Evolutionary conservation across 495 filamentous ascomycete genomes (phyloP).

Genomic region (Hyaloscypha variabilis): DNA sequence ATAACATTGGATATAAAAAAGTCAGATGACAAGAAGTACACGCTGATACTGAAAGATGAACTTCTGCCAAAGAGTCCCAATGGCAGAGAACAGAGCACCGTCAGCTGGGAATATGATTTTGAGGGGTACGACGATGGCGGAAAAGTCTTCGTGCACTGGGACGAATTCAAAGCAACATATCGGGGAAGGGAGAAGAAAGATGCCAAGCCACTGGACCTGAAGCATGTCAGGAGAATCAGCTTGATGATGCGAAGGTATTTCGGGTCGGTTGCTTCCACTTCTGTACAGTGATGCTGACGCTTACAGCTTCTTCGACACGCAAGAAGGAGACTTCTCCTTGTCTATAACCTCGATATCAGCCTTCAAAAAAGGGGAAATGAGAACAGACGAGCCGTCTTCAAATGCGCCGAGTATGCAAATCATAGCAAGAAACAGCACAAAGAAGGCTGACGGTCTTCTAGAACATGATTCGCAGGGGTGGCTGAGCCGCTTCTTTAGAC

Average conservation of each 20-base stretch:
- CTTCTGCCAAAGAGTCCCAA: slow-evolving; percentile 55
- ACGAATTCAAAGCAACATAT: slow-evolving; percentile 69
- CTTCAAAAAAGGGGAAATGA: slow-evolving; percentile 25
- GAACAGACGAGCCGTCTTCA: background rate
- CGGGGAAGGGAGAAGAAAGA: slow-evolving; percentile 65
- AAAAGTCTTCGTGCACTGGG: slow-evolving; percentile 57
- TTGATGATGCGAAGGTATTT: slow-evolving; percentile 79
- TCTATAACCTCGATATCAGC: slow-evolving; percentile 55
- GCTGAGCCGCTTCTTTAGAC: slow-evolving; percentile 19
- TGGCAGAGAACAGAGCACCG: slow-evolving; percentile 62
- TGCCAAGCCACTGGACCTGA: slow-evolving; percentile 54
- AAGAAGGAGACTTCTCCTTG: slow-evolving; percentile 69
- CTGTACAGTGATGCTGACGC: slow-evolving; percentile 11
- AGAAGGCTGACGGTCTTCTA: background rate
- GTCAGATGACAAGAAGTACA: slow-evolving; percentile 61
- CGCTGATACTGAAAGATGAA: slow-evolving; percentile 72
- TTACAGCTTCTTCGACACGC: slow-evolving; percentile 72
- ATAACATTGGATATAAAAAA: slow-evolving; percentile 38
- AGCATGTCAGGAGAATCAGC: slow-evolving; percentile 63
- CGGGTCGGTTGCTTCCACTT: background rate
- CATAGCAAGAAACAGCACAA: background rate
- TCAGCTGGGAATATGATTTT: slow-evolving; percentile 62
- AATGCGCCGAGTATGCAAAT: background rate
- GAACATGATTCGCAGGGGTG: slow-evolving; percentile 12
- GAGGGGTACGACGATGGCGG: slow-evolving; percentile 20